A percentile compares a stretch with the other conserved stretches of the same genome.
phyloP scores from a whole-genome alignment of 306 rosid genomes.

The Fragaria vesca region DNA sequence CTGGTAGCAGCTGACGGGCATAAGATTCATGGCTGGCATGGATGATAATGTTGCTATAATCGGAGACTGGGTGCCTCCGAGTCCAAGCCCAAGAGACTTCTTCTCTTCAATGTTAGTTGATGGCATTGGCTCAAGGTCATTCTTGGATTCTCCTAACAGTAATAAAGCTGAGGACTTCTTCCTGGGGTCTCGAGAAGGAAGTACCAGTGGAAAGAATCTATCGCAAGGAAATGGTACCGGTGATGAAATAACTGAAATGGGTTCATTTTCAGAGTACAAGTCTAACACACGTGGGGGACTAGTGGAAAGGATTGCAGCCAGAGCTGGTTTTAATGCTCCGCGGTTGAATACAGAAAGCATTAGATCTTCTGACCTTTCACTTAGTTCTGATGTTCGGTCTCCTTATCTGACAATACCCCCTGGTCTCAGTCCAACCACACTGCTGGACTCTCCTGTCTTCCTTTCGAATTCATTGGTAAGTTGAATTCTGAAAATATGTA shows the following conservation, averaged over 20 bases:
- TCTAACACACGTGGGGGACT: slow-evolving; percentile 60
- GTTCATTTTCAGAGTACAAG: slow-evolving; percentile 45
- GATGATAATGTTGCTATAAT: slow-evolving; percentile 63
- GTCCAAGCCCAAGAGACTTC: slow-evolving; percentile 69
- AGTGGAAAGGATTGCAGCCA: slow-evolving; percentile 82
- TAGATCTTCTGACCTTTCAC: slow-evolving; percentile 67
- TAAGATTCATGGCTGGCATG: slow-evolving; percentile 64
- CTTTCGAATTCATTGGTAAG: slow-evolving; percentile 86
- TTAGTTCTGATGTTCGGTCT: slow-evolving; percentile 57
- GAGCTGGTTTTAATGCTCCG: slow-evolving; percentile 97
- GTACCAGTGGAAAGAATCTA: slow-evolving; percentile 19
- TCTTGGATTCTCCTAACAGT: slow-evolving; percentile 41
- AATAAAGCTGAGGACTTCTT: slow-evolving; percentile 47
- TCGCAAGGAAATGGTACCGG: slow-evolving; percentile 37
- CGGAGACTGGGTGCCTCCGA: slow-evolving; percentile 77
- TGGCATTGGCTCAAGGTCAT: slow-evolving; percentile 46
- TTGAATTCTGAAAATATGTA: slow-evolving; percentile 7
- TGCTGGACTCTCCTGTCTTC: slow-evolving; percentile 90
- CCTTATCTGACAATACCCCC: slow-evolving; percentile 85
- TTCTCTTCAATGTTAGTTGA: slow-evolving; percentile 67
- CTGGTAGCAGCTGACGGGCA: neutral
- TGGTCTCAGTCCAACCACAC: slow-evolving; percentile 94
- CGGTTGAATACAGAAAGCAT: slow-evolving; percentile 82
- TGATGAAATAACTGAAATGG: slow-evolving; percentile 28
- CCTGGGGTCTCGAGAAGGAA: slow-evolving; percentile 39